Evolutionary conservation across 1,284 basidiomycete genomes (phyloP), one percentile per base, ranked within the genome.

Genomic region (Moesziomyces aphidis): DNA sequence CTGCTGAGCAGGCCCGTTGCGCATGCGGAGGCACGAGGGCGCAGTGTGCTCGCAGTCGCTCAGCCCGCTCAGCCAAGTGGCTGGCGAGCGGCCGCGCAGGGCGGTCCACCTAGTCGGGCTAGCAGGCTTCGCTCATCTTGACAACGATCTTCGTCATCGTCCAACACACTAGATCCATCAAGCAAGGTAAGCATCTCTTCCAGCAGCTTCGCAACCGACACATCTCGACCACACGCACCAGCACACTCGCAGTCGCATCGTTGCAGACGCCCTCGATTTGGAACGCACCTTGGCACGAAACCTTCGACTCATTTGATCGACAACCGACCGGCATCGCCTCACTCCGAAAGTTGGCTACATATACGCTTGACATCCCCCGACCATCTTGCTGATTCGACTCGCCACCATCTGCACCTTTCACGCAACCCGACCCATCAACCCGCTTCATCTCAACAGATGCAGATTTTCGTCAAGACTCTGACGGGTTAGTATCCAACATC

Each of bases 381-480:
- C 53, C 62, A 55, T 23, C 19, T 62, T 50, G 55, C 63, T 72
- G 69, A 65, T 66, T 54, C 59, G 52, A 50, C 34, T 47, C 55
- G 62, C 39, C 58, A 62, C 50, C 52, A 34, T 54, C 36, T 55
- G 5, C 47, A 55, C 45, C 50, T 56, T 21, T 24, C 23, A 36
- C 50, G 22, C 22, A 21, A 42, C 10, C 34, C 45, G 51, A 34
- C 54, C 17, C 46, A 53, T 8, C 39, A 56, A 26, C 60, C n/a
- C 56, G 42, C 62, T 42, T 23, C 63, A 42, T 22, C 53, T 23
- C 45, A 6, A 70, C 72, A 74, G 72, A 81, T 81, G 79, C 79
- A 81, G 73, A 79, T 81, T 70, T 81, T 81, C 77, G 77, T 81
- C 72, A 81, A 81, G 76, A 81, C 79, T 61, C 78, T 81, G 62